A percentile compares a stretch with the other conserved stretches of the same genome.
Evolutionary conservation across 2,329 filamentous ascomycete genomes (phyloP).

Genomic region (Neurospora sp.): DNA sequence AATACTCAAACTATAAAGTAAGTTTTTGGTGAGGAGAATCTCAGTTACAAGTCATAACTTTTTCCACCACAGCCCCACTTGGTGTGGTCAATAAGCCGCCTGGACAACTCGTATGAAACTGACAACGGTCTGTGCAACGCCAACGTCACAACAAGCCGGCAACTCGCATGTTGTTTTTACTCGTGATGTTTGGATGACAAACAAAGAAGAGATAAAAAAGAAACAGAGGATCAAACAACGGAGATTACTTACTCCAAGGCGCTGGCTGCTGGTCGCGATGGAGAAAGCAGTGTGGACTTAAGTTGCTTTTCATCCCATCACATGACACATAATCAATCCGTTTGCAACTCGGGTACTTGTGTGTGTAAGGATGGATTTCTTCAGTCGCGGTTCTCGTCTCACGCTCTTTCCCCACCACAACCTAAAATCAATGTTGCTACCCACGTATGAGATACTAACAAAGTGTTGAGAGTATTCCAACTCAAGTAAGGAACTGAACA

Average conservation of each 20-base stretch:
- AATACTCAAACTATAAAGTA: background rate
- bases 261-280: background rate
- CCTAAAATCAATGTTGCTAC: background rate
- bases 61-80: background rate
- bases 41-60: background rate
- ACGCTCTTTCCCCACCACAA: background rate
- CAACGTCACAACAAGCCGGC: background rate
- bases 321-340: background rate
- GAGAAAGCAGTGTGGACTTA: background rate
- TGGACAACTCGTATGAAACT: background rate
- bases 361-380: background rate
- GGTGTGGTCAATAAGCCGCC: background rate
- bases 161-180: background rate
- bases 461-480: background rate
- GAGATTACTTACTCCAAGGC: background rate
- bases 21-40: background rate
- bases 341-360: background rate
- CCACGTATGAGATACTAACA: background rate
- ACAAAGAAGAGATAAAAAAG: background rate
- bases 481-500: background rate
- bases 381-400: background rate
- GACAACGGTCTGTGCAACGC: background rate
- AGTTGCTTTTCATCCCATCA: background rate
- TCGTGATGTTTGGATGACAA: background rate
- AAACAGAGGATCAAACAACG: background rate